A percentile compares a stretch with the other conserved stretches of the same genome.
These are phyloP conservation scores for Linnemannia schmuckeri DNA, from an alignment of 192 early-diverging fungal species.

Conservation along the genomic window DNA sequence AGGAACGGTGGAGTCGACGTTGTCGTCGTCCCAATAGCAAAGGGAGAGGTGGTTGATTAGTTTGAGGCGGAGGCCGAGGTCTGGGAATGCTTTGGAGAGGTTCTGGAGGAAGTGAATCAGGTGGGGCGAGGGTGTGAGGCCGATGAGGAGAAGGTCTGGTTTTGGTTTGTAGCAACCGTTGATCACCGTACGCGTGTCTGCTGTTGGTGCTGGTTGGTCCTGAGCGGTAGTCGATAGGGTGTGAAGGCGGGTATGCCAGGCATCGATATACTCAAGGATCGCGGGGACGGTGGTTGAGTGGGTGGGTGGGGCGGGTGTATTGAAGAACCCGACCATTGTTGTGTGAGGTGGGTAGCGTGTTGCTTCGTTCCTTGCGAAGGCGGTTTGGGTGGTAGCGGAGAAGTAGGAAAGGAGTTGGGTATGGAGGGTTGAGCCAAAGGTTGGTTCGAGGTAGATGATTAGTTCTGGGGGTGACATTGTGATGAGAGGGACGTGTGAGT, in stretches of 20 bases:
- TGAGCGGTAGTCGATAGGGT: background rate
- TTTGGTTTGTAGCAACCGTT: constrained; percentile 20
- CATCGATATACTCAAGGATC: background rate
- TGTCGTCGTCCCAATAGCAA: constrained; percentile 36
- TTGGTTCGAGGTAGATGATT: constrained; percentile 43
- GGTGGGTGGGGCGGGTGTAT: background rate
- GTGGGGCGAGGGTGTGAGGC: constrained; percentile 11
- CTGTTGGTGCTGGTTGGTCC: background rate
- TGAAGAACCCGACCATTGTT: constrained; percentile 54
- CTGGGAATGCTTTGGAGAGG: constrained; percentile 15
- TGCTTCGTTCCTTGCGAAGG: constrained; percentile 37
- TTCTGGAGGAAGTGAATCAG: background rate
- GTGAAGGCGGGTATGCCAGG: background rate
- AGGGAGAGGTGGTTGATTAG: constrained; percentile 43
- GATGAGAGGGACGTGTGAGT: background rate
- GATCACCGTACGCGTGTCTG: background rate
- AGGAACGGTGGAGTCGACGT: background rate
- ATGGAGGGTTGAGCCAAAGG: background rate
- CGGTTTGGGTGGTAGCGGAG: background rate
- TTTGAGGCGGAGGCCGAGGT: constrained; percentile 28
- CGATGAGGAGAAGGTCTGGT: constrained; percentile 21
- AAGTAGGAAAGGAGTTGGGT: constrained; percentile 15
- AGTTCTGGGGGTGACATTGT: constrained; percentile 25
- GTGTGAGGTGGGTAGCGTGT: constrained; percentile 37
- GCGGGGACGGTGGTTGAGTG: background rate